Conservation (phyloP, 2,329 filamentous ascomycete genomes). For the Phialocephala subalpina region DNA sequence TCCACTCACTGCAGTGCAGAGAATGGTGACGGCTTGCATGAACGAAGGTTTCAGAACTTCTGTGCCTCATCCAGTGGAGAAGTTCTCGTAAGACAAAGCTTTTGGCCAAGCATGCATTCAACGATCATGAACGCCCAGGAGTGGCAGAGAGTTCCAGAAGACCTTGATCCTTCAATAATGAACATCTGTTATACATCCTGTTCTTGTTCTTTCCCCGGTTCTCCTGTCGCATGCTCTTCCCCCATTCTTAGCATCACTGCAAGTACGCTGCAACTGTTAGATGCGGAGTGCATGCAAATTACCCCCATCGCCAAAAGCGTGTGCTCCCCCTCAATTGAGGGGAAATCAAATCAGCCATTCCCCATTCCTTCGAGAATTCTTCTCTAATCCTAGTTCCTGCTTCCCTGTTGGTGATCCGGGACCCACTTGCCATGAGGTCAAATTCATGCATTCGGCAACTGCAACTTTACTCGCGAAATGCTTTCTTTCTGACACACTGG, state of each 20-base stretch:
- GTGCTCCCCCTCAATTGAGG: slow-evolving; percentile 2
- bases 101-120: not conserved
- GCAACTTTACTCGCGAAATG: not conserved
- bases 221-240: not conserved
- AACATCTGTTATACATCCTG: not conserved
- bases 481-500: not conserved
- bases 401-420: slow-evolving; percentile 12
- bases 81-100: not conserved
- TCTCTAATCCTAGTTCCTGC: slow-evolving; percentile 1
- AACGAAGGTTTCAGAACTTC: slow-evolving; percentile 3
- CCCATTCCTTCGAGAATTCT: slow-evolving; percentile 7
- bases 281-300: slow-evolving; percentile 6
- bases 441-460: slow-evolving; percentile 7
- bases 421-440: slow-evolving; percentile 16
- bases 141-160: slow-evolving; percentile 14
- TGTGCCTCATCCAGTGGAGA: not conserved
- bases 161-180: not conserved
- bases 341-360: not conserved
- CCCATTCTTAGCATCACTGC: not conserved
- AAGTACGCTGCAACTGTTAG: not conserved
- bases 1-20: not conserved
- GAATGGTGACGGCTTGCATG: slow-evolving; percentile 1
- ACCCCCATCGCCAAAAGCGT: not conserved
- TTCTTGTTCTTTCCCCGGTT: not conserved
- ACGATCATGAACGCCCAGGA: not conserved